Base-by-base conservation (phyloP, 768 basidiomycete species). In the Trametes cubensis region DNA sequence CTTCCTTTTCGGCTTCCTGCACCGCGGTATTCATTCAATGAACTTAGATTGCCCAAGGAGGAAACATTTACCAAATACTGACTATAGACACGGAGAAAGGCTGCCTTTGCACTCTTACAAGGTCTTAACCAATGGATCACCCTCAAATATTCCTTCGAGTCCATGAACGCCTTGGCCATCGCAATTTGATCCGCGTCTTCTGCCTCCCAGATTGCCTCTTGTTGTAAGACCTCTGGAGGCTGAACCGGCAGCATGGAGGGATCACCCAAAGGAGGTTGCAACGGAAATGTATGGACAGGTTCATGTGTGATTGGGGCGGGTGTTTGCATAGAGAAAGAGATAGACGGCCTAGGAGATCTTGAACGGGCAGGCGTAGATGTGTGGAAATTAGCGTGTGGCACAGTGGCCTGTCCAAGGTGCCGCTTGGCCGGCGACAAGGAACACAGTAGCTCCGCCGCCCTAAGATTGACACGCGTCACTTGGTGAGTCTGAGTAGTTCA, bases 1-100 rank as follows among this genome's bases (percentile, higher is more conserved):
- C 86, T 66, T 85, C 85, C 70, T 89, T 89, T 77, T 98, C 95
- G 60, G 86, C 85, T 14, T 88, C 87, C 95, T 96, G 67, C 26
- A 50, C 63, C 50, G 28, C 20, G 57, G 25, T 44, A 39, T 51
- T 63, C 40, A 57, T 56, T 41, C 46, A 57, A 55, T 63, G 17
- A 46, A 59, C 39, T 41, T 41, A n/a, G 15, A 46, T 10, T 49
- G 54, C 30, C 26, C 18, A 50, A 28, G 28, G 30, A 58, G 7
- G 39, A 34, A 28, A 39, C 17, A 81, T 89, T 80, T 72, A 97
- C 97, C 73, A 99, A 79, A 73, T 89, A 98, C 64, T 83, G 84
- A 67, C 90, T 83, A 72, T 99, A 98, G 20, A 87, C 72, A 48
- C 82, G 80, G 63, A 98, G 67, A 74, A 97, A 99, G 25, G 78